A percentile compares a stretch with the other conserved stretches of the same genome.
Evolutionary conservation across 352 stramenopile genomes (phyloP).

Genomic region (Peronospora belbahrii): DNA sequence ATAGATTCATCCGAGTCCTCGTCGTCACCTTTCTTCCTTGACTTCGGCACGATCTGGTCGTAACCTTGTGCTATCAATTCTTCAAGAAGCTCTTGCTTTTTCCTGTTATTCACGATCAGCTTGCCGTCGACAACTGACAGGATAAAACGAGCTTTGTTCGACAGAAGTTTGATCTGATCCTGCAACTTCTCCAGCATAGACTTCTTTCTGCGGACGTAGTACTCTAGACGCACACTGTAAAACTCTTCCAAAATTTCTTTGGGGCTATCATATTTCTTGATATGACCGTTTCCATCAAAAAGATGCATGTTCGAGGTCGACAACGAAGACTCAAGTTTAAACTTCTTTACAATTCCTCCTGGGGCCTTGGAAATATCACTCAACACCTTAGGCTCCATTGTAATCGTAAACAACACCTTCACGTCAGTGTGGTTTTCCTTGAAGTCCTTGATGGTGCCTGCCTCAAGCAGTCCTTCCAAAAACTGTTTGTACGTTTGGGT

Average conservation of each 20-base stretch:
- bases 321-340: slow-evolving; percentile 92
- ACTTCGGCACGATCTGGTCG: slow-evolving; percentile 51
- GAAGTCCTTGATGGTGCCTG: slow-evolving; percentile 85
- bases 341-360: slow-evolving; percentile 89
- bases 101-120: slow-evolving; percentile 91
- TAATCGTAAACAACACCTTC: slow-evolving; percentile 88
- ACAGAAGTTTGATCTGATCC: slow-evolving; percentile 86
- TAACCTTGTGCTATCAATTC: slow-evolving; percentile 88
- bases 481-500: slow-evolving; percentile 95
- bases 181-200: slow-evolving; percentile 82
- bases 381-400: slow-evolving; percentile 62
- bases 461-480: slow-evolving; percentile 88
- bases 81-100: slow-evolving; percentile 88
- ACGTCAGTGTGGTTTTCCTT: slow-evolving; percentile 91
- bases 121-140: slow-evolving; percentile 87
- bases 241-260: slow-evolving; percentile 92
- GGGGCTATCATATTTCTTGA: slow-evolving; percentile 91
- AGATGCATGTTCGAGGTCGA: slow-evolving; percentile 96
- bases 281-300: slow-evolving; percentile 86
- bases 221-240: slow-evolving; percentile 87
- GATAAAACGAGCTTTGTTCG: slow-evolving; percentile 95
- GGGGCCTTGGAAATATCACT: slow-evolving; percentile 55
- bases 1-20: slow-evolving; percentile 53
- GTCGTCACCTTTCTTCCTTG: slow-evolving; percentile 41
- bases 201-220: slow-evolving; percentile 91